These are phyloP conservation scores for Leavenworthia alabamica DNA, from an alignment of 345 rosid genomes.

Conservation along the genomic window DNA sequence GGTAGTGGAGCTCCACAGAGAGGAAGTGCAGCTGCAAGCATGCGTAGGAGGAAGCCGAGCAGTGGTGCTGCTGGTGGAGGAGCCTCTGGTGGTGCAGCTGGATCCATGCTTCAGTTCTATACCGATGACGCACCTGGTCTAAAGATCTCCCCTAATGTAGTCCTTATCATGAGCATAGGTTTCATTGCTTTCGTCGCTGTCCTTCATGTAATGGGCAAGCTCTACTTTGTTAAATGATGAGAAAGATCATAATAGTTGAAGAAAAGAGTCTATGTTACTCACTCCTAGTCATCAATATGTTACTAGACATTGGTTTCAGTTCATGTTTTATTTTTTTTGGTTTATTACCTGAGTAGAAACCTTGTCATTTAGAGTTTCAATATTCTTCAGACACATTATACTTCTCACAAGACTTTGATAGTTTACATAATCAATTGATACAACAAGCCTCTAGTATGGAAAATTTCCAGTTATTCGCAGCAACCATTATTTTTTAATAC, in stretches of 20 bases:
- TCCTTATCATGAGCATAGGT: slow-evolving; percentile 89
- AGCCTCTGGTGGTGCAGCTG: slow-evolving; percentile 69
- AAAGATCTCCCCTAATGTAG: slow-evolving; percentile 87
- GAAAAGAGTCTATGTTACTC: too few species aligned
- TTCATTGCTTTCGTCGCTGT: slow-evolving; percentile 90
- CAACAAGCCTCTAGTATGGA: too few species aligned
- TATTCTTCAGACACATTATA: too few species aligned
- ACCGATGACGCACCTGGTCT: slow-evolving; percentile 89
- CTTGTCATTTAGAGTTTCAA: too few species aligned
- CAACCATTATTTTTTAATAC: too few species aligned
- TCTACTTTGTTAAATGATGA: slow-evolving; percentile 55
- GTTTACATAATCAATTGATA: too few species aligned
- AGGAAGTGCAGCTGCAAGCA: slow-evolving; percentile 75
- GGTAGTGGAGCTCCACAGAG: too few species aligned
- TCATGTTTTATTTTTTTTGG: slow-evolving; percentile 9
- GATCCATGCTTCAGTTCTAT: slow-evolving; percentile 95
- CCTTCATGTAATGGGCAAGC: slow-evolving; percentile 90
- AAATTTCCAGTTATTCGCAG: too few species aligned
- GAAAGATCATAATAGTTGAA: not conserved
- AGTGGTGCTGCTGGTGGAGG: slow-evolving; percentile 37
- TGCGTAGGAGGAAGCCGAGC: slow-evolving; percentile 72
- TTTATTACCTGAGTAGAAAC: slow-evolving; percentile 6
- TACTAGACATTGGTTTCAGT: slow-evolving; percentile 14
- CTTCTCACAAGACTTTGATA: too few species aligned
- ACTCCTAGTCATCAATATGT: slow-evolving; percentile 10